Evolutionary conservation across 768 basidiomycete genomes (phyloP), one percentile per base, ranked within the genome.

Genomic region (Amanita brunnescens): DNA sequence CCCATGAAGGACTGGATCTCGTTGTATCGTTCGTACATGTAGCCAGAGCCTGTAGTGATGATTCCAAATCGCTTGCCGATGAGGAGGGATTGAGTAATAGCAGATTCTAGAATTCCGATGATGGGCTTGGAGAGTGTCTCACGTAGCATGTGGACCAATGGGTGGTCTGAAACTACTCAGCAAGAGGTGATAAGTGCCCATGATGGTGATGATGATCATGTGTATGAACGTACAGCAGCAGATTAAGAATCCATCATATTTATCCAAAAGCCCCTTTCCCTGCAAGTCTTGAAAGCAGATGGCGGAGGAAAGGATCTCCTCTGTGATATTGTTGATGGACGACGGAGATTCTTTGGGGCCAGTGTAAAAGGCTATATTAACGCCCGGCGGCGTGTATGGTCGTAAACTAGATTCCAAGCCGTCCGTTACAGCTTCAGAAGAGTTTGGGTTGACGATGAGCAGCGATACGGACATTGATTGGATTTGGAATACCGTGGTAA

Each of bases 361-460:
- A 2, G 69, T 70, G 57, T 69, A 70, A 50, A 67, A 70, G 10
- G 57, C 26, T 12, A 70, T 59, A 2, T 32, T 43, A 5, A 60
- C 59, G 14, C 58, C 62, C 16, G 67, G 67, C 9, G 68, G 67
- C 21, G 59, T 47, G 30, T 57, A 39, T 1, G 61, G 50, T 12
- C n/a, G 13, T 20, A 70, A 58, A 7, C 50, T 51, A 38, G 59
- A 53, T 40, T 51, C 30, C 18, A 70, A 59, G 14, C 67, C 69
- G 6, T 60, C 47, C 12, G 70, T 70, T 16, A 71, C 62, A 4
- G 67, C 67, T 37, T 55, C 32, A 5, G 68, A 64, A 16, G 67
- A 68, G 52, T 70, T 70, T 39, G 69, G 68, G 57, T 70, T 70
- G 57, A 70, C 68, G 13, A 69, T 57, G 18, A 72, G 63, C 26